A percentile compares a stretch with the other conserved stretches of the same genome.
Evolutionary conservation across 2,329 filamentous ascomycete species (phyloP).

Genomic region (Tolypocladium tundrense): DNA sequence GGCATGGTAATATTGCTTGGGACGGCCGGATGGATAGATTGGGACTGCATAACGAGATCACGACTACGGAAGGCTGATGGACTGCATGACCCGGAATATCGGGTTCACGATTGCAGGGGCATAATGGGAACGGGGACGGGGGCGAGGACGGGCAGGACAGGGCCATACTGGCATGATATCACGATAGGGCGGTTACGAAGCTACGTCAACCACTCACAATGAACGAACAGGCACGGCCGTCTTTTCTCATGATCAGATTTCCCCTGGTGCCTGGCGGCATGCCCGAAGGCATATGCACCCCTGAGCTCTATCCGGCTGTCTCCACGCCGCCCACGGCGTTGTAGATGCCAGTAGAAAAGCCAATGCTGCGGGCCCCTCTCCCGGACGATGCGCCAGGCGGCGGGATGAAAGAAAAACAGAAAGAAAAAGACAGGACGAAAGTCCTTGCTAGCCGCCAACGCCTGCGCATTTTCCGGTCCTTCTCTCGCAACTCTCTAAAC

Average conservation of each 20-base stretch:
- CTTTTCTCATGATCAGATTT: background rate
- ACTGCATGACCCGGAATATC: background rate
- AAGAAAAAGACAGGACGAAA: background rate
- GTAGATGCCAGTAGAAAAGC: background rate
- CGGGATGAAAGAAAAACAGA: background rate
- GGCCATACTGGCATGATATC: background rate
- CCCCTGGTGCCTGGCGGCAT: background rate
- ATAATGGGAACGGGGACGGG: no score
- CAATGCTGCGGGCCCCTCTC: background rate
- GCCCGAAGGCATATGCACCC: background rate
- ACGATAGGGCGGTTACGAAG: background rate
- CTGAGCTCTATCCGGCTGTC: background rate
- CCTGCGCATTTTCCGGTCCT: background rate
- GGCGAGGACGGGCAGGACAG: no score
- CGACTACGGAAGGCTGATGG: background rate
- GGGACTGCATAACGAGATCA: background rate
- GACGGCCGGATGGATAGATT: background rate
- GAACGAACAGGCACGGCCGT: background rate
- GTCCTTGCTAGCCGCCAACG: background rate
- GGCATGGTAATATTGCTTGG: background rate
- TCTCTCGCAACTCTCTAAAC: background rate
- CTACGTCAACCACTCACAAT: background rate
- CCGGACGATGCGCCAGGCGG: background rate
- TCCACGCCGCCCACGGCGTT: background rate
- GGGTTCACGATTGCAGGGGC: background rate